Evolutionary conservation across 768 basidiomycete genomes (phyloP).

Genomic region (Mycena galopus): DNA sequence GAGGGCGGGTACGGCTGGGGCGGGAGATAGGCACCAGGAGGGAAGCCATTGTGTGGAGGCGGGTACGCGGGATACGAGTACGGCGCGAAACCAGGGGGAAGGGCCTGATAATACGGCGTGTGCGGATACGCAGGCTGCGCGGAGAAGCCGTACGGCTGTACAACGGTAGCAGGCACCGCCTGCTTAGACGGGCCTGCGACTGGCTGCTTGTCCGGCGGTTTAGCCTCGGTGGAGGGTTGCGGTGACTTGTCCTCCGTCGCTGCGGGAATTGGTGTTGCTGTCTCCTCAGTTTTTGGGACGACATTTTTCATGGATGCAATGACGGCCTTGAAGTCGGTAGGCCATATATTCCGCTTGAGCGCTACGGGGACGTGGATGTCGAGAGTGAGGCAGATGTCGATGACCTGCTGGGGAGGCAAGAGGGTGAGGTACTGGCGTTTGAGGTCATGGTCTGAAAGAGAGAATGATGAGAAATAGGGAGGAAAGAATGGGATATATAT

Average conservation of each 20-base stretch:
- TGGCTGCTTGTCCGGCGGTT: conserved; percentile 44
- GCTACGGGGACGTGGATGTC: conserved; percentile 77
- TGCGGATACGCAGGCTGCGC: conserved; percentile 73
- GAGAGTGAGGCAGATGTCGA: conserved; percentile 82
- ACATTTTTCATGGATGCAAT: conserved; percentile 66
- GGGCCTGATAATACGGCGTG: conserved; percentile 71
- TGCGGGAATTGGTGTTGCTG: conserved; percentile 22
- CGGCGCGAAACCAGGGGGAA: conserved; percentile 60
- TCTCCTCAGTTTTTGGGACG: conserved; percentile 39
- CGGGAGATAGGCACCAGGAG: conserved; percentile 46
- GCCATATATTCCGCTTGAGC: conserved; percentile 79
- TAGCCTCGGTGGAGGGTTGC: conserved; percentile 38
- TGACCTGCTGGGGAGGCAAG: conserved; percentile 77
- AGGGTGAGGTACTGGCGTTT: conserved; percentile 80
- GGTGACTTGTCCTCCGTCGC: conserved; percentile 28
- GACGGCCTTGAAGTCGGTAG: conserved; percentile 73
- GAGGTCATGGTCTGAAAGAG: conserved; percentile 64
- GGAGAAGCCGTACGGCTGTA: conserved; percentile 67
- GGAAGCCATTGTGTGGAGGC: conserved; percentile 49
- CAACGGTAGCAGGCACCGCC: conserved; percentile 45
- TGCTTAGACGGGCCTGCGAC: conserved; percentile 42
- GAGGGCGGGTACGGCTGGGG: conserved; percentile 41
- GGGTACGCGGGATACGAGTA: conserved; percentile 54
- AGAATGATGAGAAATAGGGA: conserved; percentile 12
- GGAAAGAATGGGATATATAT: neutral